phyloP scores from a whole-genome alignment of 495 filamentous ascomycete species.

The Talaromyces wortmannii region DNA sequence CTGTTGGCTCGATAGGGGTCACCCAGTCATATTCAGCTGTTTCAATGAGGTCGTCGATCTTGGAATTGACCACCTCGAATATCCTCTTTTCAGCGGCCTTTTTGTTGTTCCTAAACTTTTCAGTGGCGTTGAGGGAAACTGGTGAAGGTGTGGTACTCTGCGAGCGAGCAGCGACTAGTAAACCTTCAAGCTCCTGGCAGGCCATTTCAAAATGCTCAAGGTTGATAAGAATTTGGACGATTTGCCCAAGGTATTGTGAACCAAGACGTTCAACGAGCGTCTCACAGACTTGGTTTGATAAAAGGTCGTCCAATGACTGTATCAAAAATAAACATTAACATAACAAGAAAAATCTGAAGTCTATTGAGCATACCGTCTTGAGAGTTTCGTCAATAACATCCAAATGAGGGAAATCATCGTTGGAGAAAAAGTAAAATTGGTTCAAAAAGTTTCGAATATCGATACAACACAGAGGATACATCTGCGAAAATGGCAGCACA shows the following conservation, averaged over 20 bases:
- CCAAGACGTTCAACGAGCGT: constrained; percentile 80
- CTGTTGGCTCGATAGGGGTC: constrained; percentile 51
- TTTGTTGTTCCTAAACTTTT: constrained; percentile 80
- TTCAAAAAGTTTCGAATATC: constrained; percentile 95
- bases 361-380: constrained; percentile 47
- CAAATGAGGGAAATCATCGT: constrained; percentile 86
- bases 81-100: constrained; percentile 96
- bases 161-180: constrained; percentile 74
- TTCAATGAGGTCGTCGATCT: constrained; percentile 95
- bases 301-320: constrained; percentile 77
- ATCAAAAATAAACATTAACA: constrained; percentile 7
- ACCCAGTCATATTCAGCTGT: constrained; percentile 97
- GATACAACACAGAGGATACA: constrained; percentile 98
- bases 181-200: constrained; percentile 76
- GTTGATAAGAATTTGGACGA: constrained; percentile 97
- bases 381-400: constrained; percentile 84
- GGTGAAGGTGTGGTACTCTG: constrained; percentile 65
- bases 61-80: constrained; percentile 96
- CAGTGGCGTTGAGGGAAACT: constrained; percentile 71
- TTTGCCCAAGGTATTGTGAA: constrained; percentile 92
- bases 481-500: constrained; percentile 93
- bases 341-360: constrained; percentile 1
- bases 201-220: constrained; percentile 93
- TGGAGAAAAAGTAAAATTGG: constrained; percentile 92
- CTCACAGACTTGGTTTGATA: constrained; percentile 84